phyloP scores from a whole-genome alignment of 108 stramenopile species.

The Cyclotella baltica region DNA sequence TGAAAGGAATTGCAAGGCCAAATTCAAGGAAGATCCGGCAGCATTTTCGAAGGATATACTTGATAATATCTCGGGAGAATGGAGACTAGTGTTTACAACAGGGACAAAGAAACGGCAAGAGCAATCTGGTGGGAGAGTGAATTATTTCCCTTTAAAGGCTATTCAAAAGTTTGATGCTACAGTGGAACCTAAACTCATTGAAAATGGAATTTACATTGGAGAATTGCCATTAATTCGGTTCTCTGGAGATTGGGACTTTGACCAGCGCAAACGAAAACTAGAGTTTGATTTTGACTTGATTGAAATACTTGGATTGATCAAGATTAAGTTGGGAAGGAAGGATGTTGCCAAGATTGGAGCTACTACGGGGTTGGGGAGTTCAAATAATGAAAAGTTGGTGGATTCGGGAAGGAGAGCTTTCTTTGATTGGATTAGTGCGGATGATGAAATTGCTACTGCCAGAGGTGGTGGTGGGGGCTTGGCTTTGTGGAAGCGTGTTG shows the following conservation, averaged over 20 bases:
- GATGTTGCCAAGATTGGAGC: conserved; percentile 71
- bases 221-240: conserved; percentile 82
- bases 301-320: conserved; percentile 59
- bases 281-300: conserved; percentile 89
- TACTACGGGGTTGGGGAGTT: conserved; percentile 77
- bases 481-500: conserved; percentile 88
- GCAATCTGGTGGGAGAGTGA: conserved; percentile 71
- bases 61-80: conserved; percentile 70
- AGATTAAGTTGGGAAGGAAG: conserved; percentile 55
- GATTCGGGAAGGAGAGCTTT: conserved; percentile 73
- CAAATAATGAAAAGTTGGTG: conserved; percentile 80
- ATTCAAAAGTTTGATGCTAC: conserved; percentile 85
- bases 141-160: conserved; percentile 93
- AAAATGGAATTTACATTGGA: conserved; percentile 89
- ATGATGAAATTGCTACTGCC: conserved; percentile 90
- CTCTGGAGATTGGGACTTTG: conserved; percentile 81
- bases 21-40: conserved; percentile 60
- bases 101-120: conserved; percentile 87
- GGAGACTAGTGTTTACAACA: conserved; percentile 94
- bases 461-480: conserved; percentile 93
- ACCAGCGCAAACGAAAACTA: conserved; percentile 68
- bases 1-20: conserved; percentile 74
- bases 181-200: conserved; percentile 63
- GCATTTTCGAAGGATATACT: conserved; percentile 52
- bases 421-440: conserved; percentile 93